A percentile compares a stretch with the other conserved stretches of the same genome.
phyloP scores from a whole-genome alignment of 805 yeast species.

The Isabelozyma rhagii region DNA sequence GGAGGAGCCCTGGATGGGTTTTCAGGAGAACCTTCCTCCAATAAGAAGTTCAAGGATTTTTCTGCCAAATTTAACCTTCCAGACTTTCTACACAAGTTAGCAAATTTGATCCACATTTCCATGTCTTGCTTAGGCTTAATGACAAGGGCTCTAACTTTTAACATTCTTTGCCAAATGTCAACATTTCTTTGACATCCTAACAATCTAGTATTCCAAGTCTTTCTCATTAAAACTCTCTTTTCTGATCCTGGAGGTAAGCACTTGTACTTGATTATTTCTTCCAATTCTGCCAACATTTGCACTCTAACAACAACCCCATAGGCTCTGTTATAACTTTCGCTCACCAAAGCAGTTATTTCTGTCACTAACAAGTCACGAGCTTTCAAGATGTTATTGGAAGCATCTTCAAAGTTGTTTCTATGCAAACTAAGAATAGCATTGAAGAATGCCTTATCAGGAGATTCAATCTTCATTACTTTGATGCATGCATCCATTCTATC shows the following conservation, averaged over 20 bases:
- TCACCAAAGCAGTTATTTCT: slow-evolving; percentile 89
- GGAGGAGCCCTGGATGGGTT: slow-evolving; percentile 84
- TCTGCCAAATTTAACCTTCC: slow-evolving; percentile 92
- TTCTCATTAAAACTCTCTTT: slow-evolving; percentile 71
- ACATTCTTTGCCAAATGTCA: slow-evolving; percentile 97
- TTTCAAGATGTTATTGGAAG: slow-evolving; percentile 68
- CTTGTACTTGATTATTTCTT: slow-evolving; percentile 90
- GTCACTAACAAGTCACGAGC: slow-evolving; percentile 91
- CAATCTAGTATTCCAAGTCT: slow-evolving; percentile 91
- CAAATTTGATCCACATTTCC: slow-evolving; percentile 98
- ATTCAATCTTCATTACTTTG: slow-evolving; percentile 82
- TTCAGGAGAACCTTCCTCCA: slow-evolving; percentile 69
- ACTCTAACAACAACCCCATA: slow-evolving; percentile 95
- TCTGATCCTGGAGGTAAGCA: slow-evolving; percentile 80
- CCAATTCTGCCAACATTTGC: slow-evolving; percentile 95
- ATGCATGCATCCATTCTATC: slow-evolving; percentile 91
- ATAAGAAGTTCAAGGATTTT: slow-evolving; percentile 74
- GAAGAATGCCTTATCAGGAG: slow-evolving; percentile 94
- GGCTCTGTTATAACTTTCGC: slow-evolving; percentile 95
- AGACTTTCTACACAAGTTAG: slow-evolving; percentile 90
- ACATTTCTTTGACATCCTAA: slow-evolving; percentile 95
- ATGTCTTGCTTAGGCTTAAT: slow-evolving; percentile 93
- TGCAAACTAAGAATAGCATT: slow-evolving; percentile 86
- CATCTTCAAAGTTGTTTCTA: slow-evolving; percentile 79
- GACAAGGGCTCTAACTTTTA: slow-evolving; percentile 88